phyloP scores from a whole-genome alignment of 139 green algal species.

The Coelastrella sp. region DNA sequence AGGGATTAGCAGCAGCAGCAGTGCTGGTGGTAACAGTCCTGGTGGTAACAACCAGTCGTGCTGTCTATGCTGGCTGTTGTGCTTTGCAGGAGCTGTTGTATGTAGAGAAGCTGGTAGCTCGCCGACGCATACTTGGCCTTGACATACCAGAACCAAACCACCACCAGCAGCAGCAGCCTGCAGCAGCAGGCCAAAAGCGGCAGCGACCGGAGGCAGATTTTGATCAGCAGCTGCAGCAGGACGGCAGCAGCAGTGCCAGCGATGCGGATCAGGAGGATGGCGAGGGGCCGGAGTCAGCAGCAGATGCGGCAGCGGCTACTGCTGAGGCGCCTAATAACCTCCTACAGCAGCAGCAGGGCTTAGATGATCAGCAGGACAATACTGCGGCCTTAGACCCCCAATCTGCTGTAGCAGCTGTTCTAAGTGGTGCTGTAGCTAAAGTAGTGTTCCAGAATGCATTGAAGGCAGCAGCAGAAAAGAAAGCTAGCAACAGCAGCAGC shows the following conservation, averaged over 20 bases:
- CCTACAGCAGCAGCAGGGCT: constrained; percentile 24
- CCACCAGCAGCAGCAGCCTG: constrained; percentile 1
- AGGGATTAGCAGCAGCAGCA: constrained; percentile 1
- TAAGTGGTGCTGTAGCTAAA: constrained; percentile 74
- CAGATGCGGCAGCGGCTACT: background rate
- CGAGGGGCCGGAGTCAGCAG: constrained; percentile 30
- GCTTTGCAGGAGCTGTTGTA: constrained; percentile 85
- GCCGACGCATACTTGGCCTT: constrained; percentile 84
- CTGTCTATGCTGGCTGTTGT: too few species aligned
- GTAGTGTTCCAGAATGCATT: constrained; percentile 72
- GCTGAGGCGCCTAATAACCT: background rate
- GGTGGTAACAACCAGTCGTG: too few species aligned
- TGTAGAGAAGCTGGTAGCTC: constrained; percentile 76
- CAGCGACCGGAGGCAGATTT: constrained; percentile 14
- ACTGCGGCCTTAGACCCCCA: constrained; percentile 47
- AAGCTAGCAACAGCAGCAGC: constrained; percentile 19
- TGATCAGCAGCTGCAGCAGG: constrained; percentile 15
- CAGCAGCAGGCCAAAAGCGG: constrained; percentile 4
- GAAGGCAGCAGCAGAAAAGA: constrained; percentile 56
- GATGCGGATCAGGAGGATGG: background rate
- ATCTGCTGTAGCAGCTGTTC: constrained; percentile 71
- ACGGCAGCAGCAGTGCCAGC: background rate
- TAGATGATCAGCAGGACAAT: background rate
- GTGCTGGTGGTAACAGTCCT: background rate
- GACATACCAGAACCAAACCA: constrained; percentile 40